Percentiles rank a stretch among this genome's conserved stretches.
These are phyloP conservation scores for Aurantiochytrium sp. DNA, from an alignment of 108 stramenopile genomes.

Conservation along the genomic window DNA sequence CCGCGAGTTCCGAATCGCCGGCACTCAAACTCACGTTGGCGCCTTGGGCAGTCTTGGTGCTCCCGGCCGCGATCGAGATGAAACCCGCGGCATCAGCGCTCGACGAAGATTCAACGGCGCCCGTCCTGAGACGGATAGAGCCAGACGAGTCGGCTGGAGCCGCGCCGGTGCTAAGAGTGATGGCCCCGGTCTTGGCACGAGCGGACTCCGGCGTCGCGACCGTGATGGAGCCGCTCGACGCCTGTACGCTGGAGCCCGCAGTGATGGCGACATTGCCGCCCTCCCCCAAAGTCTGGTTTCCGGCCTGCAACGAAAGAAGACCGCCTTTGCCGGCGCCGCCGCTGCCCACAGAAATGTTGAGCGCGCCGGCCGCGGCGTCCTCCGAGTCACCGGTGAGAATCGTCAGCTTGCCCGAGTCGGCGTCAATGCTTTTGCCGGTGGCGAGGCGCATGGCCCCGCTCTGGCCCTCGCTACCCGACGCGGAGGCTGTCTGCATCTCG, in stretches of 20 bases:
- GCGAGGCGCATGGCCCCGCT: constrained; percentile 1
- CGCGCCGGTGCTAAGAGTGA: neutral
- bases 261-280: neutral
- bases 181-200: neutral
- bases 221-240: neutral
- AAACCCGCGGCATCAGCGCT: neutral
- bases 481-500: neutral
- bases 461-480: neutral
- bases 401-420: neutral
- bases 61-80: neutral
- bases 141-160: neutral
- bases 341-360: neutral
- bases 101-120: neutral
- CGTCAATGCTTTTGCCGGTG: neutral
- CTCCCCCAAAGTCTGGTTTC: neutral
- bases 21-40: constrained; percentile 38
- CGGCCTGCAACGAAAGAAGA: neutral
- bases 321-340: neutral
- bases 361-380: neutral
- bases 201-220: neutral
- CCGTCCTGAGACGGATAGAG: neutral
- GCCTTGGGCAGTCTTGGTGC: neutral
- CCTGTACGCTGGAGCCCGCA: neutral
- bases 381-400: neutral
- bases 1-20: neutral